Evolutionary conservation across 176 grass and related monocot genomes (phyloP).

Genomic region (Rhynchospora pubera): DNA sequence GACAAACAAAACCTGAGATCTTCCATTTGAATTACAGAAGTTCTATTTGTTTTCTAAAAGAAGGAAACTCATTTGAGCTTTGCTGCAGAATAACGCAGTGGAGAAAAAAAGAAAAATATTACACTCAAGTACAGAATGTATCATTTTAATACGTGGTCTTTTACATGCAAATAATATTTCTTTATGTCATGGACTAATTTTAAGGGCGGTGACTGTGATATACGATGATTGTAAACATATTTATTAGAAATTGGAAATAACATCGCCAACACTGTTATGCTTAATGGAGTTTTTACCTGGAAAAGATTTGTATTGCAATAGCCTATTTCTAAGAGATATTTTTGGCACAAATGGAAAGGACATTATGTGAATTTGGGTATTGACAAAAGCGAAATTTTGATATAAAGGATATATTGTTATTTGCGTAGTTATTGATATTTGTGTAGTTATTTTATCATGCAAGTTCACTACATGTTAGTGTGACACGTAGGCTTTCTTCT

Average conservation of each 20-base stretch:
- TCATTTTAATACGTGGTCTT: neutral
- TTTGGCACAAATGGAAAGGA: too few relatives aligned
- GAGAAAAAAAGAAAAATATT: neutral
- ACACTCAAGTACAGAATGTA: neutral
- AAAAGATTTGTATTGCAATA: neutral
- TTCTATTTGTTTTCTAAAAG: neutral
- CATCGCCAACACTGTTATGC: neutral
- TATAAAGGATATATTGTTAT: too few relatives aligned
- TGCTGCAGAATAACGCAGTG: neutral
- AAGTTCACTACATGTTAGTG: too few relatives aligned
- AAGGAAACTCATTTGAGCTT: neutral
- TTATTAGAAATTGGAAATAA: neutral
- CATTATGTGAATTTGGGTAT: too few relatives aligned
- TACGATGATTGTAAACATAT: neutral
- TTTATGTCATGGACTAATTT: neutral
- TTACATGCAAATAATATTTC: neutral
- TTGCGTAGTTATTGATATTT: too few relatives aligned
- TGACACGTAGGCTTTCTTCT: too few relatives aligned
- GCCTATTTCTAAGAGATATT: neutral
- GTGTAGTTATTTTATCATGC: too few relatives aligned
- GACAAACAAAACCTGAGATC: slow-evolving; percentile 6
- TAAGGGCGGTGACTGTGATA: neutral
- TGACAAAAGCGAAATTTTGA: too few relatives aligned
- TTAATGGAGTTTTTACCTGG: neutral
- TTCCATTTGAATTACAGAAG: slow-evolving; percentile 18